Percentiles rank a stretch among this genome's conserved stretches.
Conservation (phyloP, 805 yeast species). For the Kluyveromyces wickerhamii region DNA sequence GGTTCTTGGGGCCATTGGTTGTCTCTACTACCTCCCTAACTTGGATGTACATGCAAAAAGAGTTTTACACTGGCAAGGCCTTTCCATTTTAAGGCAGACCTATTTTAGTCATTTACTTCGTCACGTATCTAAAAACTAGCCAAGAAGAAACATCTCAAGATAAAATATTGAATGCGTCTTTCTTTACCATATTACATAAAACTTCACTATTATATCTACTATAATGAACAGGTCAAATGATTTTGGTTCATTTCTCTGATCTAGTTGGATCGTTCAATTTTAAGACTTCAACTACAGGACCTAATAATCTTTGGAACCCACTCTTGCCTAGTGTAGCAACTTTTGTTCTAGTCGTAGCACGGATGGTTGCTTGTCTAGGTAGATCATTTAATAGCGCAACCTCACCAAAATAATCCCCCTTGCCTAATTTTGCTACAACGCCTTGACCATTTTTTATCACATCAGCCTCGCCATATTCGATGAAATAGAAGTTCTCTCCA, state of each 20-base stretch:
- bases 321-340: conserved; percentile 89
- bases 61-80: conserved; percentile 42
- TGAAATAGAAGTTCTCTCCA: conserved; percentile 67
- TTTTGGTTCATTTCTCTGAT: conserved; percentile 2
- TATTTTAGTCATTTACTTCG: not conserved
- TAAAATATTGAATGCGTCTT: too few species aligned
- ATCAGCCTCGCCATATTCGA: conserved; percentile 76
- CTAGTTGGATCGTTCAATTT: conserved; percentile 77
- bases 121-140: too few species aligned
- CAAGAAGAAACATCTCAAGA: too few species aligned
- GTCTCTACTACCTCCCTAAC: conserved; percentile 64
- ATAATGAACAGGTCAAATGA: too few species aligned
- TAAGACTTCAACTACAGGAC: conserved; percentile 87
- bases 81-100: conserved; percentile 7
- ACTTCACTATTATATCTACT: too few species aligned
- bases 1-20: conserved; percentile 80
- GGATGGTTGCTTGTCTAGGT: conserved; percentile 92
- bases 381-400: conserved; percentile 84
- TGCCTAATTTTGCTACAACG: conserved; percentile 47
- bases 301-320: conserved; percentile 89
- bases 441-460: conserved; percentile 58
- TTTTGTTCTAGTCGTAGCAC: conserved; percentile 63
- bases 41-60: conserved; percentile 77
- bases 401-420: conserved; percentile 96
- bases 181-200: too few species aligned